Evolutionary conservation across 2,329 filamentous ascomycete genomes (phyloP), one percentile per base, ranked within the genome.

Genomic region (Dothistroma pini): DNA sequence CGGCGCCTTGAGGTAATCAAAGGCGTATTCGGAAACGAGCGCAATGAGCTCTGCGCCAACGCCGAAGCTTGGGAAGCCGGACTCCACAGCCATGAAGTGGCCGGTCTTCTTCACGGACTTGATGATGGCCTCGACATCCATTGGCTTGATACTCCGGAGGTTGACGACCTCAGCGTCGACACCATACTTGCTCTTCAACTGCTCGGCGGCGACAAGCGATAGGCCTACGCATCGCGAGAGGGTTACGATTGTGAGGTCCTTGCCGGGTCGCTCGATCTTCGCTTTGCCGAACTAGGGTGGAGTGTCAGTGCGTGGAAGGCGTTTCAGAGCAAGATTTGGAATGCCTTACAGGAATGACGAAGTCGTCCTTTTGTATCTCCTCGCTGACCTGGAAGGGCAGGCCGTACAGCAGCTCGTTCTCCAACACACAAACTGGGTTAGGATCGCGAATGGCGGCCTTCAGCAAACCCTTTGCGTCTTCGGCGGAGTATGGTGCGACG

Each of bases 71-170:
- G 95, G 95, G 86, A 93, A 99, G 67, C 93, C 95, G 60, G 92
- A 97, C 81, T 97, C 93, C 70, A 99, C 91, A 48, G 87, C 87
- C 77, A 99, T 84, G 65, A 99, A 86, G 74, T 89, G 90, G 76
- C 90, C 89, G 19, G 95, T 99, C 89, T 99, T 99, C 90, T 99
- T 97, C 76, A 99, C 88, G 12, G 93, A 97, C 78, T 96, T 92
- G 78, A 97, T 84, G 73, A 99, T 97, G 68, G 91, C 85, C 79
- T 97, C 93, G 62, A 99, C 84, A 74, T 99, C 95, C 68, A 99
- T 85, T 49, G 95, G 95, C 85, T 97, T 99, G 81, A 99, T 82
- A 69, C 93, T 97, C 73, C 95, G 92, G 74, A 99, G 87, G 84
- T 99, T 99, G 84, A 99, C 89, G 67, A 99, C 95, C 81, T 99